These are phyloP conservation scores for Oenanthe javanica DNA, from an alignment of 140 eudicot species.

Conservation along the genomic window DNA sequence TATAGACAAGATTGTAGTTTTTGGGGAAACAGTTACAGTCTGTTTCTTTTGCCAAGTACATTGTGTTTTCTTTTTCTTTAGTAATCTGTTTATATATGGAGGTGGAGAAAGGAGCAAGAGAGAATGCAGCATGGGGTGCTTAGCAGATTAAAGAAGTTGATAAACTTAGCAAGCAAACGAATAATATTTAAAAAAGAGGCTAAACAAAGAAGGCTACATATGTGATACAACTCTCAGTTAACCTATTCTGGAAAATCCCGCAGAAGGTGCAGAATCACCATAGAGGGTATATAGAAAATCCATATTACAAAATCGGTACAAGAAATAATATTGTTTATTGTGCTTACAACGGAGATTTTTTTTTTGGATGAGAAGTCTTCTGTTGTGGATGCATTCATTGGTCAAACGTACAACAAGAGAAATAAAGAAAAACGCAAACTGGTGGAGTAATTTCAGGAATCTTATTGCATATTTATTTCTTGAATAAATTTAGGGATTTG, in stretches of 20 bases:
- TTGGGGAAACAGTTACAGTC: not conserved
- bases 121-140: not conserved
- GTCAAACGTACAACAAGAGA: no score
- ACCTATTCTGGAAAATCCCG: not conserved
- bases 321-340: not conserved
- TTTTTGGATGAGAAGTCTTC: not conserved
- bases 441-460: no score
- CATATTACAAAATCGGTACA: not conserved
- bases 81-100: not conserved
- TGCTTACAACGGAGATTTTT: not conserved
- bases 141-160: not conserved
- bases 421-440: no score
- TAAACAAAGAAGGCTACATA: not conserved
- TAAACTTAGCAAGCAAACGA: not conserved
- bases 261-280: not conserved
- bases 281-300: not conserved
- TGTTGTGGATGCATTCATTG: no score
- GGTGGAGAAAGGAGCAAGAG: not conserved
- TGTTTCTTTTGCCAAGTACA: not conserved
- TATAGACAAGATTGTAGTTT: not conserved
- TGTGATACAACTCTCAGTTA: not conserved
- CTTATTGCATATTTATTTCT: no score
- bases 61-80: not conserved
- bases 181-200: not conserved
- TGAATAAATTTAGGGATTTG: no score